Evolutionary conservation across 495 filamentous ascomycete genomes (phyloP).

Genomic region (Penicillium taxi): DNA sequence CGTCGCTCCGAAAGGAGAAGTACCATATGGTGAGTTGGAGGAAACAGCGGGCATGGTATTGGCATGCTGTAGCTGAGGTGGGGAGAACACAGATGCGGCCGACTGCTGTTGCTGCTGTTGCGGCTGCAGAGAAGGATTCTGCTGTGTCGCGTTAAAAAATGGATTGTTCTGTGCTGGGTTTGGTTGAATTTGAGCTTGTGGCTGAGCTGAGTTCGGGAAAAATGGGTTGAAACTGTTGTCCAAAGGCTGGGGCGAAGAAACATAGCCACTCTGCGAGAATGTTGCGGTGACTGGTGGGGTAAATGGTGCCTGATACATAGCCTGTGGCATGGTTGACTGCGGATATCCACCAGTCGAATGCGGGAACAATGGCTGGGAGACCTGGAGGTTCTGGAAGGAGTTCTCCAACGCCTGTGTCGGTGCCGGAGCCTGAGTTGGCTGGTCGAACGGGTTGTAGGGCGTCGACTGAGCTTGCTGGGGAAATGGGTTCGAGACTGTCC

Average conservation of each 20-base stretch:
- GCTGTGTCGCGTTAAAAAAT: slow-evolving; percentile 42
- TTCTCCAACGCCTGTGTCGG: slow-evolving; percentile 56
- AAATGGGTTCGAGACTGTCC: slow-evolving; percentile 30
- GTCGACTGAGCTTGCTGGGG: slow-evolving; percentile 16
- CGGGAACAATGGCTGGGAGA: slow-evolving; percentile 68
- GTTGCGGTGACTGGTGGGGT: slow-evolving; percentile 53
- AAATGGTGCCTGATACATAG: slow-evolving; percentile 47
- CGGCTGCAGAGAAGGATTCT: slow-evolving; percentile 22
- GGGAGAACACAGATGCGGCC: slow-evolving; percentile 22
- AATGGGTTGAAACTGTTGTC: slow-evolving; percentile 58
- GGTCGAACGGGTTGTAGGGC: slow-evolving; percentile 63
- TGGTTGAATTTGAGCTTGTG: slow-evolving; percentile 32
- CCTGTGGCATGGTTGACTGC: slow-evolving; percentile 40
- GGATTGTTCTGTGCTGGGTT: slow-evolving; percentile 42
- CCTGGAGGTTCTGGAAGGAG: slow-evolving; percentile 65
- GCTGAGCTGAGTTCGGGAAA: slow-evolving; percentile 42
- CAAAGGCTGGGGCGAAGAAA: slow-evolving; percentile 34
- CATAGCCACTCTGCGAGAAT: slow-evolving; percentile 42
- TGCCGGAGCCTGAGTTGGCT: slow-evolving; percentile 25
- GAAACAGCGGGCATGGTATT: slow-evolving; percentile 37
- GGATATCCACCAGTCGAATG: slow-evolving; percentile 75
- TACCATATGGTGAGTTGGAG: slow-evolving; percentile 26
- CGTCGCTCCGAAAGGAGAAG: slow-evolving; percentile 30
- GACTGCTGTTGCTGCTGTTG: slow-evolving; percentile 15
- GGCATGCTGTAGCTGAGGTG: slow-evolving; percentile 33